Percentiles rank a stretch among this genome's conserved stretches.
Evolutionary conservation across 768 basidiomycete species (phyloP).

Genomic region (Brasilioporus rufonigricans): DNA sequence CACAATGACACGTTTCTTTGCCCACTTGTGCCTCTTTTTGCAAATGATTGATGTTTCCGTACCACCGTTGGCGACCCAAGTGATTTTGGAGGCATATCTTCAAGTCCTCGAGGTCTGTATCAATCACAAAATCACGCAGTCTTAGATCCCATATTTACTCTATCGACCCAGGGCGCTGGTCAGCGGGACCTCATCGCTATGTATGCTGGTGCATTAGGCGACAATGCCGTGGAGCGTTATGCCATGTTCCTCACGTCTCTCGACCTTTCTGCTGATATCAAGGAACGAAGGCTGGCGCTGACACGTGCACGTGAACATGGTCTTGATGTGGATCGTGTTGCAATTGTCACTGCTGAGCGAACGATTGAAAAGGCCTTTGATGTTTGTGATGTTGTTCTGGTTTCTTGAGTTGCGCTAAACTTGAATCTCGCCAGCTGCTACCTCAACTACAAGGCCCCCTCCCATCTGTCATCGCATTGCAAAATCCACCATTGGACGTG

Average conservation of each 20-base stretch:
- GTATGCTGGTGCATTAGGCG: slow-evolving; percentile 88
- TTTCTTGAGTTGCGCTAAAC: slow-evolving; percentile 9
- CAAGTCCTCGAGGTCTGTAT: slow-evolving; percentile 73
- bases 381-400: slow-evolving; percentile 33
- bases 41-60: slow-evolving; percentile 76
- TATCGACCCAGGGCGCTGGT: slow-evolving; percentile 54
- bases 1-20: slow-evolving; percentile 83
- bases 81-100: slow-evolving; percentile 86
- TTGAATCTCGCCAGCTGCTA: slow-evolving; percentile 40
- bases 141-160: background rate
- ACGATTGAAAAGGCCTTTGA: slow-evolving; percentile 71
- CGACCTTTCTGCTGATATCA: slow-evolving; percentile 58
- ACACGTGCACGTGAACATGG: slow-evolving; percentile 80
- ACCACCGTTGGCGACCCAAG: slow-evolving; percentile 71
- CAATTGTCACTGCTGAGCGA: slow-evolving; percentile 73
- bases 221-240: slow-evolving; percentile 90
- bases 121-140: background rate
- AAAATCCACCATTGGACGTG: slow-evolving; percentile 51
- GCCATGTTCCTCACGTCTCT: slow-evolving; percentile 85
- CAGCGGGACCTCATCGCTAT: slow-evolving; percentile 87
- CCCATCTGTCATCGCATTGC: slow-evolving; percentile 58
- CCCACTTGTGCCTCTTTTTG: slow-evolving; percentile 87
- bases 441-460: slow-evolving; percentile 54
- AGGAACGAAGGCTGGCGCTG: slow-evolving; percentile 68
- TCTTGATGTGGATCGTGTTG: slow-evolving; percentile 78